These are phyloP conservation scores for Coprinopsis cinerea DNA, from an alignment of 768 basidiomycete genomes.

Conservation along the genomic window DNA sequence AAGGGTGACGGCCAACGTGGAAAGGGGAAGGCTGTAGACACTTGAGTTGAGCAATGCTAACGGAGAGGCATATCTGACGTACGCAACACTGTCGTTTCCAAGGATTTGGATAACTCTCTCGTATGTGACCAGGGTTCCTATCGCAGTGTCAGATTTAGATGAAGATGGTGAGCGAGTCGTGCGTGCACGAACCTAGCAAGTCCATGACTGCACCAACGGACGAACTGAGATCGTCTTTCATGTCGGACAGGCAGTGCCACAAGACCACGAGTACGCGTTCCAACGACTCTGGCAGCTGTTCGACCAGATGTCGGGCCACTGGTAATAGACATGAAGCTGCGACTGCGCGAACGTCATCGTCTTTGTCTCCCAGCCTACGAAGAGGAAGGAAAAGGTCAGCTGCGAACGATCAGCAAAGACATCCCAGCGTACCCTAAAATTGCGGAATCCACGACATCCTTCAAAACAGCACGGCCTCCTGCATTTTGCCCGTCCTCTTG, in stretches of 20 bases:
- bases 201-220: constrained; percentile 98
- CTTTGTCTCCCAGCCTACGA: constrained; percentile 74
- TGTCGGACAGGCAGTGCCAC: constrained; percentile 85
- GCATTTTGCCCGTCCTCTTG: constrained; percentile 32
- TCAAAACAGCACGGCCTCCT: constrained; percentile 53
- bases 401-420: background rate
- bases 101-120: constrained; percentile 73
- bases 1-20: constrained; percentile 77
- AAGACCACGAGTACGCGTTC: constrained; percentile 74
- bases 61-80: constrained; percentile 26
- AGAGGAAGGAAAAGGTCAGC: constrained; percentile 4
- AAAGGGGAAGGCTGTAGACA: constrained; percentile 62
- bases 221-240: constrained; percentile 95
- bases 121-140: constrained; percentile 80
- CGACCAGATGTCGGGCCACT: constrained; percentile 76
- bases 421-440: constrained; percentile 68
- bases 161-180: constrained; percentile 6
- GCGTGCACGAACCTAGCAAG: constrained; percentile 60
- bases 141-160: constrained; percentile 1
- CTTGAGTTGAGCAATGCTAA: background rate
- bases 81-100: constrained; percentile 66
- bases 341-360: constrained; percentile 95
- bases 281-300: constrained; percentile 66
- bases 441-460: constrained; percentile 84
- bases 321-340: constrained; percentile 90